These are phyloP conservation scores for Anthostomella pinea DNA, from an alignment of 2,329 filamentous ascomycete genomes.

Conservation along the genomic window DNA sequence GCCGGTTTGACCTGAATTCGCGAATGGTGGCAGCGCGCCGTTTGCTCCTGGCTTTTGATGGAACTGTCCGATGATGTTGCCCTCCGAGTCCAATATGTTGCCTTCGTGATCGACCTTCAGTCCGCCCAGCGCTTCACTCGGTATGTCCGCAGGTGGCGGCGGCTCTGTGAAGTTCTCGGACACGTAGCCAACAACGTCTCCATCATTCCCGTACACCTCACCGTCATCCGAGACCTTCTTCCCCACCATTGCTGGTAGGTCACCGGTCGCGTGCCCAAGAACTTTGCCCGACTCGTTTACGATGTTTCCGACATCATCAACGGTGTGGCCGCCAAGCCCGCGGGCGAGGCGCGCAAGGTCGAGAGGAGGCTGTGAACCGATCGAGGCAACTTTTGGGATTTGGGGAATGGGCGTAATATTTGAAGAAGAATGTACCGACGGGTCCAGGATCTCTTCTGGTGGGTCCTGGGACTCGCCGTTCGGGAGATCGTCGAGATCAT, in stretches of 20 bases:
- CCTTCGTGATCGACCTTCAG: slow-evolving; percentile 42
- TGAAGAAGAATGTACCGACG: slow-evolving; percentile 32
- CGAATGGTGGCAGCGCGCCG: slow-evolving; percentile 14
- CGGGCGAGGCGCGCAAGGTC: slow-evolving; percentile 35
- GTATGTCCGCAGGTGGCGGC: slow-evolving; percentile 22
- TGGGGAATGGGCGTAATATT: slow-evolving; percentile 41
- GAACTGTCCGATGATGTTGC: slow-evolving; percentile 47
- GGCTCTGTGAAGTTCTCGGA: slow-evolving; percentile 37
- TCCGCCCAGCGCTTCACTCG: slow-evolving; percentile 28
- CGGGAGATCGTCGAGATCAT: slow-evolving; percentile 20
- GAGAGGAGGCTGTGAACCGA: slow-evolving; percentile 31
- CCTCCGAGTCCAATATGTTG: slow-evolving; percentile 45
- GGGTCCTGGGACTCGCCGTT: slow-evolving; percentile 29
- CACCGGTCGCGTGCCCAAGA: slow-evolving; percentile 50
- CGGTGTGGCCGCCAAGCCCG: slow-evolving; percentile 45
- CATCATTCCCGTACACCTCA: slow-evolving; percentile 43
- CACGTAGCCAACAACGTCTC: slow-evolving; percentile 44
- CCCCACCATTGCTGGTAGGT: slow-evolving; percentile 54
- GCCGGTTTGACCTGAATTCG: slow-evolving; percentile 6
- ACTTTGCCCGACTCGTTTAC: slow-evolving; percentile 48
- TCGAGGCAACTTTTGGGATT: slow-evolving; percentile 41
- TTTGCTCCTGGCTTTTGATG: slow-evolving; percentile 36
- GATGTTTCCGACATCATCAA: slow-evolving; percentile 55
- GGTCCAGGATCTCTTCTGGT: slow-evolving; percentile 33
- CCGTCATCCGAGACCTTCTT: slow-evolving; percentile 44